A percentile compares a stretch with the other conserved stretches of the same genome.
phyloP scores from a whole-genome alignment of 2,329 filamentous ascomycete species.

The Fusarium multiceps region DNA sequence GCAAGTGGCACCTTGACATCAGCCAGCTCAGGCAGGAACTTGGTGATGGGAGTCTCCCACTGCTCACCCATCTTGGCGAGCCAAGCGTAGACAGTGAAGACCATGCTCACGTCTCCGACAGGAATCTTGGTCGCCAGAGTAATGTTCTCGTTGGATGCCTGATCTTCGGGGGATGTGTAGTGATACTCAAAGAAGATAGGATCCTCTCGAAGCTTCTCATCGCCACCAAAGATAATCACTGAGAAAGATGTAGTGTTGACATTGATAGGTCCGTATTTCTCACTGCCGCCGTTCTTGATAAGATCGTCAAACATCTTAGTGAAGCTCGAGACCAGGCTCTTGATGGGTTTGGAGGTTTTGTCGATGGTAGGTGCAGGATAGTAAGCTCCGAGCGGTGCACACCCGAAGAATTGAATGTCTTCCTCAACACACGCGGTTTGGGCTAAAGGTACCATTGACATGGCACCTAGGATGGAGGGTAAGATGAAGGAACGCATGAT shows the following conservation, averaged over 20 bases:
- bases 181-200: constrained; percentile 39
- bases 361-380: constrained; percentile 34
- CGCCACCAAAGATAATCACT: constrained; percentile 32
- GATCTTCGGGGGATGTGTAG: constrained; percentile 36
- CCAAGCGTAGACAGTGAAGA: constrained; percentile 51
- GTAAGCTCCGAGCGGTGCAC: constrained; percentile 37
- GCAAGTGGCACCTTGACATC: background rate
- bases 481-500: background rate
- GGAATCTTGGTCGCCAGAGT: constrained; percentile 44
- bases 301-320: constrained; percentile 29
- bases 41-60: constrained; percentile 47
- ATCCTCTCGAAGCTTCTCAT: constrained; percentile 5
- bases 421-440: background rate
- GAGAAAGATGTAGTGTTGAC: constrained; percentile 40
- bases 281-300: constrained; percentile 19
- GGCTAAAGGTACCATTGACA: background rate
- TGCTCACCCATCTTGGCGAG: constrained; percentile 45
- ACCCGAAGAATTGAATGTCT: constrained; percentile 30
- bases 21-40: constrained; percentile 45
- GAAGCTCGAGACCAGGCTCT: constrained; percentile 5
- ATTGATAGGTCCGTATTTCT: constrained; percentile 28
- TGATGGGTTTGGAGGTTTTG: constrained; percentile 1
- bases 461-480: background rate
- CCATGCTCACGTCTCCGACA: constrained; percentile 47
- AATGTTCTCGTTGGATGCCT: constrained; percentile 18